phyloP scores from a whole-genome alignment of 352 stramenopile species.

The Blastocystis sp. region DNA sequence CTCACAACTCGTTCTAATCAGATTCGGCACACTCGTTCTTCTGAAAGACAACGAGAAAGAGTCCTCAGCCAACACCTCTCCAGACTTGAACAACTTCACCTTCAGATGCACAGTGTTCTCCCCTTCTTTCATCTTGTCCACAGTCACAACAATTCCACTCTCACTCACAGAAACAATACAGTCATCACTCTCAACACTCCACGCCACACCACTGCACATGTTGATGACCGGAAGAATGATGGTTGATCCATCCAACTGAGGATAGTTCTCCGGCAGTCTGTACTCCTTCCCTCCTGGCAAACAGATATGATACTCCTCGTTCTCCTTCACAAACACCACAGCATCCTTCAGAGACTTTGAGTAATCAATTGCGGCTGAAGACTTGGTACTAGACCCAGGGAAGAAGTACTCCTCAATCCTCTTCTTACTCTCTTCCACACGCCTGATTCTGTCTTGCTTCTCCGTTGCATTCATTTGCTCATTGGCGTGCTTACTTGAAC shows the following conservation, averaged over 20 bases:
- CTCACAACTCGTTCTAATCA: not conserved
- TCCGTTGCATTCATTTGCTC: too few relatives aligned
- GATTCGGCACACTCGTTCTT: not conserved
- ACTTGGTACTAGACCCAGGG: too few relatives aligned
- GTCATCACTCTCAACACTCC: not conserved
- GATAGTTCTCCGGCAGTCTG: not conserved
- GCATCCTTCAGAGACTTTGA: not conserved
- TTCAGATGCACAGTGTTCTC: not conserved
- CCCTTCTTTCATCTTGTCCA: not conserved
- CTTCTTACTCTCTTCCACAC: too few relatives aligned
- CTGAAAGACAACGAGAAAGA: not conserved
- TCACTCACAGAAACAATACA: not conserved
- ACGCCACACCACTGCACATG: not conserved
- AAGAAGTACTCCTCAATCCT: too few relatives aligned
- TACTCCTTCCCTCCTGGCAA: not conserved
- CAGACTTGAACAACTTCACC: not conserved
- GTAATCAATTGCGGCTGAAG: too few relatives aligned
- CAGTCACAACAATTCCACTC: not conserved
- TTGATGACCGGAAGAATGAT: not conserved
- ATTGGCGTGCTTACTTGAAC: too few relatives aligned
- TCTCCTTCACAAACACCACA: not conserved
- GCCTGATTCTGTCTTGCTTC: too few relatives aligned
- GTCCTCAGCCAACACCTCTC: not conserved
- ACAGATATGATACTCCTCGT: not conserved
- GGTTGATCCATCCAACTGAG: not conserved